Conservation (phyloP, 2,329 filamentous ascomycete genomes). For the Aspergillus fumigatiaffinis region DNA sequence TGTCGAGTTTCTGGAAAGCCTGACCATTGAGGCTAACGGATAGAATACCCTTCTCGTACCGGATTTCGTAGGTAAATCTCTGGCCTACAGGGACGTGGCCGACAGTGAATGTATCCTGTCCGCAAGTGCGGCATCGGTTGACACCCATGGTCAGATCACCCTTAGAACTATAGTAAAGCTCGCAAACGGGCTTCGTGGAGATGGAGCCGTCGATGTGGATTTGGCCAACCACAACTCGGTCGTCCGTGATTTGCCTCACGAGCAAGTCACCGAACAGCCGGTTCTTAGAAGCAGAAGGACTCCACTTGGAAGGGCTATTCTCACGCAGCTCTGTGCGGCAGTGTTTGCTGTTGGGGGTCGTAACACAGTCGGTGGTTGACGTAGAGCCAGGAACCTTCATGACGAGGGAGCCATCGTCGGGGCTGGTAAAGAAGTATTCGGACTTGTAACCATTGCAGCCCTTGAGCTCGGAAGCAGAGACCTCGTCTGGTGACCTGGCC, state of each 20-base stretch:
- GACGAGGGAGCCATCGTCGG: constrained; percentile 31
- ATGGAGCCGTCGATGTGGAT: too few species aligned
- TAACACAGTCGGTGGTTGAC: constrained; percentile 32
- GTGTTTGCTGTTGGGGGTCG: constrained; percentile 39
- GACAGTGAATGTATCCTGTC: too few species aligned
- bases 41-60: constrained; percentile 33
- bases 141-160: too few species aligned
- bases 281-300: constrained; percentile 32
- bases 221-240: too few species aligned
- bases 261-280: constrained; percentile 2
- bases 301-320: constrained; percentile 26
- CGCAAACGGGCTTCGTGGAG: too few species aligned
- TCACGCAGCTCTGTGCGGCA: constrained; percentile 45
- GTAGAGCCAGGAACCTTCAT: constrained; percentile 40
- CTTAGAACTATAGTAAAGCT: too few species aligned
- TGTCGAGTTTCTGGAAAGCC: constrained; percentile 21
- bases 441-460: constrained; percentile 36
- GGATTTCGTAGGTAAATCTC: constrained; percentile 37
- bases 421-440: constrained; percentile 36
- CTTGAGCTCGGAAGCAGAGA: too few species aligned
- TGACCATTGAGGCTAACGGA: constrained; percentile 29
- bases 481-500: too few species aligned
- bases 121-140: too few species aligned
- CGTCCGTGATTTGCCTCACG: too few species aligned
- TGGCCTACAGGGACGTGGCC: constrained; percentile 11